These are phyloP conservation scores for Scheffersomyces segobiensis DNA, from an alignment of 1,139 yeast species.

Conservation along the genomic window DNA sequence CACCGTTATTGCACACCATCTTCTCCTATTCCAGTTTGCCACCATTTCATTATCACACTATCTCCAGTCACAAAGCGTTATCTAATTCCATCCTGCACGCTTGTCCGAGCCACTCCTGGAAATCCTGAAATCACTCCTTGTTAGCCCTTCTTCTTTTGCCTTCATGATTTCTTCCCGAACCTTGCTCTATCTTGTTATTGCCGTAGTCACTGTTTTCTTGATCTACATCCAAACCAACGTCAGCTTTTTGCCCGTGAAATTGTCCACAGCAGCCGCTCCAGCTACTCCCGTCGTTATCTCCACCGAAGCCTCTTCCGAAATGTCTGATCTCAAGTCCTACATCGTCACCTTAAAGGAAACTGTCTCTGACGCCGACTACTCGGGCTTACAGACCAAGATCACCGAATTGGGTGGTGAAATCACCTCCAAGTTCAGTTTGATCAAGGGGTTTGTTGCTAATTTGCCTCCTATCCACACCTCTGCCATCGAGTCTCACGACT, in stretches of 20 bases:
- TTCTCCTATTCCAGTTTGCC: background rate
- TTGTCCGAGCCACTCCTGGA: background rate
- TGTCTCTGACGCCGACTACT: conserved; percentile 29
- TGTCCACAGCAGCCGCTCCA: background rate
- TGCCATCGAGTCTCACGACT: conserved; percentile 42
- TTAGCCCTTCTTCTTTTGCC: background rate
- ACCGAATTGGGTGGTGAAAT: conserved; percentile 60
- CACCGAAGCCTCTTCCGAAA: conserved; percentile 3
- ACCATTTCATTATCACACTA: background rate
- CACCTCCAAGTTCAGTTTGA: conserved; percentile 62
- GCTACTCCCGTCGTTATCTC: background rate
- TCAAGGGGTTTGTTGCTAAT: conserved; percentile 64
- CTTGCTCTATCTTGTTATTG: background rate
- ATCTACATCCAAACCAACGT: background rate
- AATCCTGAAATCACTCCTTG: background rate
- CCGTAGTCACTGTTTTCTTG: background rate
- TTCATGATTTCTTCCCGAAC: background rate
- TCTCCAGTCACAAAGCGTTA: background rate
- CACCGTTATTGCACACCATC: background rate
- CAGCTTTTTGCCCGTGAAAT: background rate
- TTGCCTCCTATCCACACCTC: conserved; percentile 51
- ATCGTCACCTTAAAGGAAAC: conserved; percentile 41
- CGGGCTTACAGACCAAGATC: conserved; percentile 32
- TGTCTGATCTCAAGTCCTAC: conserved; percentile 29
- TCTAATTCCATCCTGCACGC: background rate